A percentile compares a stretch with the other conserved stretches of the same genome.
These are phyloP conservation scores for Trichoderma parareesei DNA, from an alignment of 495 filamentous ascomycete genomes.

Conservation along the genomic window DNA sequence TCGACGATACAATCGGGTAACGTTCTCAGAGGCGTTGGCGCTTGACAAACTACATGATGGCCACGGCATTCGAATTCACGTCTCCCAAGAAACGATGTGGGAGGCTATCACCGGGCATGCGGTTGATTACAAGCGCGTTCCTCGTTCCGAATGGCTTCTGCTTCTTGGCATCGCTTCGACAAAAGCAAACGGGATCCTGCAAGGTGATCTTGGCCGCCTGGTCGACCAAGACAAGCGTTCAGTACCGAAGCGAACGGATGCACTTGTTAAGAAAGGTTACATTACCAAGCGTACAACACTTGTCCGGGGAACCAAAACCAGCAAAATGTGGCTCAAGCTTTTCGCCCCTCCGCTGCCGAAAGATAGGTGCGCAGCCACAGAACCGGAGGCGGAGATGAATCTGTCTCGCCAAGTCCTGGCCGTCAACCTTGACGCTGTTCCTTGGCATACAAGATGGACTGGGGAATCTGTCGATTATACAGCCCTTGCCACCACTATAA, in stretches of 20 bases:
- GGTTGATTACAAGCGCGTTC: conserved; percentile 60
- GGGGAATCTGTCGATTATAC: conserved; percentile 44
- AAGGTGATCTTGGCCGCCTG: conserved; percentile 64
- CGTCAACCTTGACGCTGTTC: conserved; percentile 34
- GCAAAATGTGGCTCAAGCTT: conserved; percentile 53
- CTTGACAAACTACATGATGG: conserved; percentile 22
- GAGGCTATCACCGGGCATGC: conserved; percentile 71
- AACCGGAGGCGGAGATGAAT: conserved; percentile 24
- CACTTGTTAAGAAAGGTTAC: conserved; percentile 68
- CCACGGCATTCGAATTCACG: conserved; percentile 19
- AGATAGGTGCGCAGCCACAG: conserved; percentile 22
- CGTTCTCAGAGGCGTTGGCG: conserved; percentile 32
- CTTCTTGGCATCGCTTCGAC: conserved; percentile 73
- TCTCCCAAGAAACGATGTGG: conserved; percentile 53
- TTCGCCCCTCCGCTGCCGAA: conserved; percentile 42
- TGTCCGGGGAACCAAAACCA: conserved; percentile 57
- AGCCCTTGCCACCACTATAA: conserved; percentile 36
- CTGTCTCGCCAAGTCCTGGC: conserved; percentile 26
- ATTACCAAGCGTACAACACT: conserved; percentile 71
- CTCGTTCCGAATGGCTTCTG: conserved; percentile 59
- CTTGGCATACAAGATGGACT: conserved; percentile 42
- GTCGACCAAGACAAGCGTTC: conserved; percentile 88
- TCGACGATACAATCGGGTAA: conserved; percentile 33
- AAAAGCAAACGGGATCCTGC: conserved; percentile 62
- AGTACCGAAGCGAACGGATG: conserved; percentile 71